A percentile compares a stretch with the other conserved stretches of the same genome.
Evolutionary conservation across 176 grass and related monocot species (phyloP).

Genomic region (Oryza brachyantha): DNA sequence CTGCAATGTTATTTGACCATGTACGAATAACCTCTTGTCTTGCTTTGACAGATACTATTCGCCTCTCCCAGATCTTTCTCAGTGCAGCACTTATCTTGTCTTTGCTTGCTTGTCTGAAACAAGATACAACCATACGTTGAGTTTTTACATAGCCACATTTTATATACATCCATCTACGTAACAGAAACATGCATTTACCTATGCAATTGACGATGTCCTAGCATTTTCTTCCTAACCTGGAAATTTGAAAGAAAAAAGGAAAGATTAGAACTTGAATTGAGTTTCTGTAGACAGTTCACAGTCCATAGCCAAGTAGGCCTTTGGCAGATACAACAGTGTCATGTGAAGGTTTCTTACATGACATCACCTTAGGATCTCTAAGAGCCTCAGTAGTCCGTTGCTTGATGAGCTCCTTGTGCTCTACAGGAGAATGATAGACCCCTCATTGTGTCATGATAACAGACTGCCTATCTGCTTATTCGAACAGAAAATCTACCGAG

Average conservation of each 20-base stretch:
- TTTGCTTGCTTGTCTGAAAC: slow-evolving; percentile 59
- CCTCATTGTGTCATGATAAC: slow-evolving; percentile 18
- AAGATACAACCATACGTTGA: slow-evolving; percentile 3
- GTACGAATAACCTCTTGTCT: slow-evolving; percentile 36
- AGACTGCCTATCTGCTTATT: not conserved
- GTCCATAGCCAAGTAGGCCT: slow-evolving; percentile 17
- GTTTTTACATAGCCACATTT: not conserved
- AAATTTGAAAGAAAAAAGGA: slow-evolving; percentile 21
- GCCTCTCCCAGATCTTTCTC: slow-evolving; percentile 58
- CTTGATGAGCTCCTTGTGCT: slow-evolving; percentile 69
- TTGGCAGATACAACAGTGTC: not conserved
- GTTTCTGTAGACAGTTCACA: slow-evolving; percentile 4
- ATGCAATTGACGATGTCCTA: slow-evolving; percentile 50
- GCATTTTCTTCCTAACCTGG: slow-evolving; percentile 85
- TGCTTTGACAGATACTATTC: slow-evolving; percentile 39
- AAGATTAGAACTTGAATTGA: not conserved
- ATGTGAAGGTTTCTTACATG: slow-evolving; percentile 67
- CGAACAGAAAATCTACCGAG: not conserved
- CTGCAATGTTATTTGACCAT: slow-evolving; percentile 68
- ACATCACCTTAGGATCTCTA: slow-evolving; percentile 97
- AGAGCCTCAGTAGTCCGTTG: slow-evolving; percentile 61
- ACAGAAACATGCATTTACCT: slow-evolving; percentile 48
- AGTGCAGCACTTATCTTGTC: slow-evolving; percentile 62
- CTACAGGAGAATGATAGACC: slow-evolving; percentile 33
- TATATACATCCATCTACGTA: not conserved